A percentile compares a stretch with the other conserved stretches of the same genome.
Conservation (phyloP, 2,329 filamentous ascomycete genomes). For the Colletotrichum coccodes region DNA sequence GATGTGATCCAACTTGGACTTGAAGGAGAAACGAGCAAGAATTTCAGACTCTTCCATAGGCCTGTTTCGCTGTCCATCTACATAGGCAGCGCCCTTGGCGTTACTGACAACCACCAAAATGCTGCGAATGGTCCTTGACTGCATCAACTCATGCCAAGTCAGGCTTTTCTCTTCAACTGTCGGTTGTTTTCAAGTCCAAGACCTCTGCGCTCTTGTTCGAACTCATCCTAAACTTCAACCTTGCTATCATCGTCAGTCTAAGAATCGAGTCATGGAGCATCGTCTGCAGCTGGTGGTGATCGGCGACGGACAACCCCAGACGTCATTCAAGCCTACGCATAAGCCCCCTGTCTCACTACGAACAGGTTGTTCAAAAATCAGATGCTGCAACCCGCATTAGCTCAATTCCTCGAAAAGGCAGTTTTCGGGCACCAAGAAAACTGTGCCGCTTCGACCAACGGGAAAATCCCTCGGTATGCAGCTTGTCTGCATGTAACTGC, state of each 20-base stretch:
- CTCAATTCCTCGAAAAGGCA: neutral
- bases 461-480: neutral
- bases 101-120: neutral
- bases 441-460: conserved; percentile 17
- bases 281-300: neutral
- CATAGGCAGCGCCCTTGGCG: no score
- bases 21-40: neutral
- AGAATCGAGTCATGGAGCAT: neutral
- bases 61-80: neutral
- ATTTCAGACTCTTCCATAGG: neutral
- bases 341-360: neutral
- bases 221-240: neutral
- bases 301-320: neutral
- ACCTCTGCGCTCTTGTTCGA: neutral
- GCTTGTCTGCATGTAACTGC: conserved; percentile 18
- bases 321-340: neutral
- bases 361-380: neutral
- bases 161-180: neutral
- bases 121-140: neutral
- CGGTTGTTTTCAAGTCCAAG: neutral
- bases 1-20: neutral
- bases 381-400: neutral
- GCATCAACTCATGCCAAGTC: neutral
- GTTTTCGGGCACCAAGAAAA: neutral
- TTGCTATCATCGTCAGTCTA: neutral